These are phyloP conservation scores for Fennellomyces sp. DNA, from an alignment of 371 early-diverging fungal genomes.

Conservation along the genomic window DNA sequence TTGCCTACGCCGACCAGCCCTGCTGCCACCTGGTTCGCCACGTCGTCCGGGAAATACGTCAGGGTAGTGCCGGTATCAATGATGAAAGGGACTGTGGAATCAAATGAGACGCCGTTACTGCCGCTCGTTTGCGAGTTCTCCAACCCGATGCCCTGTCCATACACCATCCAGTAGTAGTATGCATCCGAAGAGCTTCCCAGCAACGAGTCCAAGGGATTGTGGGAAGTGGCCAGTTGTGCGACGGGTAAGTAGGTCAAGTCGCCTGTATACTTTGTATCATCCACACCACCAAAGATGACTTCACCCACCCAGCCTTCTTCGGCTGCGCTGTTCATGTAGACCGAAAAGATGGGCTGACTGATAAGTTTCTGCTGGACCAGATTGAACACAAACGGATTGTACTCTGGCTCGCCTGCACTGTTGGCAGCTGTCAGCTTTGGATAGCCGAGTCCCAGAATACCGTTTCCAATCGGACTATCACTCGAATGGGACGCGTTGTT, in stretches of 20 bases:
- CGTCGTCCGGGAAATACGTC: slow-evolving; percentile 38
- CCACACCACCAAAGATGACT: slow-evolving; percentile 62
- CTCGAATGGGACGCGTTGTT: neutral
- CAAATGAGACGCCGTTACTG: neutral
- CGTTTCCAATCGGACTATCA: slow-evolving; percentile 25
- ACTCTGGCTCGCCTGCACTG: slow-evolving; percentile 17
- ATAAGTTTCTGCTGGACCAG: slow-evolving; percentile 36
- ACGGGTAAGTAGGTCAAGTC: slow-evolving; percentile 51
- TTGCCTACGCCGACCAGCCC: slow-evolving; percentile 21
- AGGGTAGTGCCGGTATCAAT: slow-evolving; percentile 54
- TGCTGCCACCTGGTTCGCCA: slow-evolving; percentile 24
- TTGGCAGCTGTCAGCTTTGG: slow-evolving; percentile 38
- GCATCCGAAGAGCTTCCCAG: slow-evolving; percentile 9
- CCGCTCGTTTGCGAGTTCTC: slow-evolving; percentile 1
- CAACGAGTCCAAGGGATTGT: slow-evolving; percentile 4
- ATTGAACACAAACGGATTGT: slow-evolving; percentile 48
- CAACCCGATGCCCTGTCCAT: slow-evolving; percentile 37
- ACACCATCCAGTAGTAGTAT: slow-evolving; percentile 53
- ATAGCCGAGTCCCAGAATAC: slow-evolving; percentile 50
- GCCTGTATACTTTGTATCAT: slow-evolving; percentile 56
- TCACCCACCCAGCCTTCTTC: slow-evolving; percentile 50
- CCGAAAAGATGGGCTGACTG: slow-evolving; percentile 35
- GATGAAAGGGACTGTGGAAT: slow-evolving; percentile 29
- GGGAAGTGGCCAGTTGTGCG: slow-evolving; percentile 14
- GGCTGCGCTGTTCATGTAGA: slow-evolving; percentile 35